Evolutionary conservation across 164 flowering plant species (phyloP).

Genomic region (Aristolochia californica): DNA sequence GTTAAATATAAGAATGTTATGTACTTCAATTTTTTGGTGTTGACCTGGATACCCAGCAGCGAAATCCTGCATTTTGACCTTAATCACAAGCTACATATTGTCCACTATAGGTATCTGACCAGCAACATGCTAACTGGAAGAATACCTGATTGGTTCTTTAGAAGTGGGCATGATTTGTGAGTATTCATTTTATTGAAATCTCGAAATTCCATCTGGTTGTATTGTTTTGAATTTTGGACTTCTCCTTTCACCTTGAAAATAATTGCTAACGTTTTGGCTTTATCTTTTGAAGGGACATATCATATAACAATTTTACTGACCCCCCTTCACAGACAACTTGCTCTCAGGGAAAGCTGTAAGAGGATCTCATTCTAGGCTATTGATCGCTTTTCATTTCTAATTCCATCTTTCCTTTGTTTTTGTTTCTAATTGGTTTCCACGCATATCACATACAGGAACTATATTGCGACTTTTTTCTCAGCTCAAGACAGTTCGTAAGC

Average conservation of each 20-base stretch:
- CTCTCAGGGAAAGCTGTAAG: constrained; percentile 1
- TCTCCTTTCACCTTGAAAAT: background rate
- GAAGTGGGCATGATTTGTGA: constrained; percentile 28
- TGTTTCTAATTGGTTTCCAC: background rate
- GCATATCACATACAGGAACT: constrained; percentile 33
- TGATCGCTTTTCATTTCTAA: background rate
- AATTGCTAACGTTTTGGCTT: background rate
- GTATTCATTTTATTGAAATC: constrained; percentile 12
- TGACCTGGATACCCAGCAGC: no score
- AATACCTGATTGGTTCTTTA: constrained; percentile 38
- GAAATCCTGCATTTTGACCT: no score
- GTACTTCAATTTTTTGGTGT: background rate
- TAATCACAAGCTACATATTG: background rate
- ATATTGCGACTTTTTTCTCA: constrained; percentile 33
- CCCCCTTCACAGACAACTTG: constrained; percentile 6
- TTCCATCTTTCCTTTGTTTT: background rate
- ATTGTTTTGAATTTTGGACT: background rate
- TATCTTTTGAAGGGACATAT: constrained; percentile 55
- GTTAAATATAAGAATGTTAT: background rate
- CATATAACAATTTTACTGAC: constrained; percentile 60
- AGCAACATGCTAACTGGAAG: constrained; percentile 54
- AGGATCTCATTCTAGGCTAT: background rate
- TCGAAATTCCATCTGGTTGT: background rate
- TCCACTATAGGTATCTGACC: constrained; percentile 47
- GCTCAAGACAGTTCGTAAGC: constrained; percentile 33